A percentile compares a stretch with the other conserved stretches of the same genome.
Conservation (phyloP, 2,329 filamentous ascomycete genomes). For the Nothophoma quercina region DNA sequence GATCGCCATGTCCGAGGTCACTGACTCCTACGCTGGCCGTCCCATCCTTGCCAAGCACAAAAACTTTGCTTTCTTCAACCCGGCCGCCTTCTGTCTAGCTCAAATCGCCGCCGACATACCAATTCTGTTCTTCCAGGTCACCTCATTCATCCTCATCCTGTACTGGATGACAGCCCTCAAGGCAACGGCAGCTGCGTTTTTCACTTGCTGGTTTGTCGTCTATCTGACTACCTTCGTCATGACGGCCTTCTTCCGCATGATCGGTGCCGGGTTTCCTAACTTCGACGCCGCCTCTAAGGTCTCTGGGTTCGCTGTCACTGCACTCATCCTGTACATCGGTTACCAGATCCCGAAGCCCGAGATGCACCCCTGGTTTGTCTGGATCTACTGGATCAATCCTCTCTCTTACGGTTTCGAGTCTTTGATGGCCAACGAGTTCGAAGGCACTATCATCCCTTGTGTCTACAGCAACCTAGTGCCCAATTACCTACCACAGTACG, state of each 20-base stretch:
- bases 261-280: constrained; percentile 73
- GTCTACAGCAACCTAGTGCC: constrained; percentile 61
- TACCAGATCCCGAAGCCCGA: constrained; percentile 61
- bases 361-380: constrained; percentile 63
- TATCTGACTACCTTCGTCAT: constrained; percentile 75
- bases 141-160: constrained; percentile 66
- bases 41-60: constrained; percentile 89
- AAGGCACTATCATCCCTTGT: constrained; percentile 55
- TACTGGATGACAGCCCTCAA: constrained; percentile 87
- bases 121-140: constrained; percentile 65
- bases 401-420: constrained; percentile 80
- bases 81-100: constrained; percentile 76
- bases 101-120: constrained; percentile 68
- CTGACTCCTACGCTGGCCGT: constrained; percentile 62
- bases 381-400: constrained; percentile 75
- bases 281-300: constrained; percentile 63
- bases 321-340: constrained; percentile 69
- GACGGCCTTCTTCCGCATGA: constrained; percentile 82
- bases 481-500: constrained; percentile 57
- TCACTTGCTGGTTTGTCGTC: constrained; percentile 78
- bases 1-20: constrained; percentile 72
- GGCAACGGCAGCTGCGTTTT: constrained; percentile 75
- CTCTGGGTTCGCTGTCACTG: constrained; percentile 62
- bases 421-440: constrained; percentile 75
- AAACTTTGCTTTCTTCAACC: constrained; percentile 87